Evolutionary conservation across 306 rosid species (phyloP).

Genomic region (Cicer yamashitae): DNA sequence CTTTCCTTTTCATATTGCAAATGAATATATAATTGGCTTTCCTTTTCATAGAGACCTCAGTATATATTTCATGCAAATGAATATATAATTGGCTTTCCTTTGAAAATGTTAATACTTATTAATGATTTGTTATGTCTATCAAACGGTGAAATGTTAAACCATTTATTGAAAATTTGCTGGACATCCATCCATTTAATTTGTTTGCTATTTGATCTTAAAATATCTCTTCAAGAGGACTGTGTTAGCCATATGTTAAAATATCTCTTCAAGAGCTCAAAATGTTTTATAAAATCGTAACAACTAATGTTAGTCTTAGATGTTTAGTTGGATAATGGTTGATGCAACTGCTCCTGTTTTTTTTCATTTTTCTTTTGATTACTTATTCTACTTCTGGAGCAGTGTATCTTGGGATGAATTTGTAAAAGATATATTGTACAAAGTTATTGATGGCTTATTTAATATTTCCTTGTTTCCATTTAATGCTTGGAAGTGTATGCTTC

Average conservation of each 20-base stretch:
- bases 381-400: constrained; percentile 12
- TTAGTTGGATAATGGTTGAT: constrained; percentile 23
- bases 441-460: constrained; percentile 24
- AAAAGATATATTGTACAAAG: neutral
- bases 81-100: neutral
- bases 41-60: neutral
- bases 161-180: constrained; percentile 3
- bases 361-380: neutral
- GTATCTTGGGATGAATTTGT: constrained; percentile 16
- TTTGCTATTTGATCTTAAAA: constrained; percentile 23
- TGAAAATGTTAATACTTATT: neutral
- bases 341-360: neutral
- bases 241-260: constrained; percentile 2
- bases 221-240: neutral
- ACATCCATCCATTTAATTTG: neutral
- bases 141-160: neutral
- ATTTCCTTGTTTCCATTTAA: constrained; percentile 22
- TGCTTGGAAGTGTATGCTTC: neutral
- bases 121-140: neutral
- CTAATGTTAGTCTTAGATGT: constrained; percentile 23
- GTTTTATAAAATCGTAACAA: constrained; percentile 25
- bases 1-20: constrained; percentile 2
- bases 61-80: constrained; percentile 18
- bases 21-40: neutral
- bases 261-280: constrained; percentile 7